These are phyloP conservation scores for Botrytis aclada DNA, from an alignment of 2,329 filamentous ascomycete genomes.

Conservation along the genomic window DNA sequence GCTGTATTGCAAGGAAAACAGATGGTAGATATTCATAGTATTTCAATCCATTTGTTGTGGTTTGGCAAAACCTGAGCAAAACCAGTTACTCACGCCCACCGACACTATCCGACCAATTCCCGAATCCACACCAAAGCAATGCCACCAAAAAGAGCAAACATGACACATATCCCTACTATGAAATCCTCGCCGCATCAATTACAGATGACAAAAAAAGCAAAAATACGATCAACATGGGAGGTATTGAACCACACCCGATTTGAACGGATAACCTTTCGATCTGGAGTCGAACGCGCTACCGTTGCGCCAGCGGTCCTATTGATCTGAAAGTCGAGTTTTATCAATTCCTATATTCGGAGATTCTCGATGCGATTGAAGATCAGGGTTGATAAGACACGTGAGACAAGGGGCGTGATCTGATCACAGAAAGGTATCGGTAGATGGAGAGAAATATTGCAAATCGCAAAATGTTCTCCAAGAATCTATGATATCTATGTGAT, in stretches of 20 bases:
- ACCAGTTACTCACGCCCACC: neutral
- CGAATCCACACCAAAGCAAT: neutral
- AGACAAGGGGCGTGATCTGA: neutral
- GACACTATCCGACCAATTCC: neutral
- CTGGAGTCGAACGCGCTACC: slow-evolving; percentile 35
- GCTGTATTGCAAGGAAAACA: neutral
- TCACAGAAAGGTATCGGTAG: neutral
- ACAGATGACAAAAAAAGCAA: neutral
- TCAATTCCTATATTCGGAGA: neutral
- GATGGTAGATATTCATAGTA: neutral
- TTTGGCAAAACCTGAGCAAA: neutral
- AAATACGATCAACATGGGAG: slow-evolving; percentile 15
- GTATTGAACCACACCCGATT: slow-evolving; percentile 35
- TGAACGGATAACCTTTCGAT: slow-evolving; percentile 38
- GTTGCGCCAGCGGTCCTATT: slow-evolving; percentile 27
- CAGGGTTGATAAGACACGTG: neutral
- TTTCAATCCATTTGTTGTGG: neutral
- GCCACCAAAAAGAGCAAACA: neutral
- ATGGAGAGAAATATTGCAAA: neutral
- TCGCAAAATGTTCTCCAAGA: neutral
- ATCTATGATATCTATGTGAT: neutral
- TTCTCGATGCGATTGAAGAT: fast-evolving
- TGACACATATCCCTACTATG: too few species aligned
- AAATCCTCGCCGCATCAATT: neutral
- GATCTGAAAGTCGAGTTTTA: fast-evolving